phyloP scores from a whole-genome alignment of 371 early-diverging fungal genomes.

The Apophysomyces ossiformis region DNA sequence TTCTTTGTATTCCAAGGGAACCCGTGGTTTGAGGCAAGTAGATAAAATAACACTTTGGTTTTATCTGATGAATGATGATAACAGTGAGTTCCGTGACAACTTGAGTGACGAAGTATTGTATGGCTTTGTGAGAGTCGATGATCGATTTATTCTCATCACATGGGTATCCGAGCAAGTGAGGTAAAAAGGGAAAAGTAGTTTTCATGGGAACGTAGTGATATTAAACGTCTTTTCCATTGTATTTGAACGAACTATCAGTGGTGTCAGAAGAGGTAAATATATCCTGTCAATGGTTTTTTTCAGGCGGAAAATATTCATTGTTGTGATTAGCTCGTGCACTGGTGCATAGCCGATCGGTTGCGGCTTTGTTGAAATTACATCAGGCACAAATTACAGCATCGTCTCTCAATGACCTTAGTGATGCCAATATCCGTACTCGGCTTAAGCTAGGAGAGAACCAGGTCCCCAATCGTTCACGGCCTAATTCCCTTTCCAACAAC shows the following conservation, averaged over 20 bases:
- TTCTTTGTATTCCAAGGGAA: conserved; percentile 65
- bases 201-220: too few relatives aligned
- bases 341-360: conserved; percentile 74
- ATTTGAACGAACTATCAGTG: conserved; percentile 39
- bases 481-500: conserved; percentile 37
- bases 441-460: conserved; percentile 45
- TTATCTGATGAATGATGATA: too few relatives aligned
- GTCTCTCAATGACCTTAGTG: conserved; percentile 44
- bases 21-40: conserved; percentile 56
- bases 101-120: conserved; percentile 69
- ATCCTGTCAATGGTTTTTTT: not conserved
- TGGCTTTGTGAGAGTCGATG: conserved; percentile 68
- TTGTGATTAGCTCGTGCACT: conserved; percentile 61
- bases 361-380: conserved; percentile 56
- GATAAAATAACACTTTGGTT: not conserved
- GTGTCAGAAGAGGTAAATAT: conserved; percentile 61
- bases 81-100: conserved; percentile 61
- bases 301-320: not conserved
- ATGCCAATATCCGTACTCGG: conserved; percentile 40
- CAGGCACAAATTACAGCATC: conserved; percentile 60
- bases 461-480: conserved; percentile 43
- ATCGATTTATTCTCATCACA: conserved; percentile 63
- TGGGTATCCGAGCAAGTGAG: conserved; percentile 74
- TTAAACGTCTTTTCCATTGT: not conserved
- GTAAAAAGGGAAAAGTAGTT: conserved; percentile 32